These are phyloP conservation scores for Gymnopus androsaceus DNA, from an alignment of 1,284 basidiomycete species.

Conservation along the genomic window DNA sequence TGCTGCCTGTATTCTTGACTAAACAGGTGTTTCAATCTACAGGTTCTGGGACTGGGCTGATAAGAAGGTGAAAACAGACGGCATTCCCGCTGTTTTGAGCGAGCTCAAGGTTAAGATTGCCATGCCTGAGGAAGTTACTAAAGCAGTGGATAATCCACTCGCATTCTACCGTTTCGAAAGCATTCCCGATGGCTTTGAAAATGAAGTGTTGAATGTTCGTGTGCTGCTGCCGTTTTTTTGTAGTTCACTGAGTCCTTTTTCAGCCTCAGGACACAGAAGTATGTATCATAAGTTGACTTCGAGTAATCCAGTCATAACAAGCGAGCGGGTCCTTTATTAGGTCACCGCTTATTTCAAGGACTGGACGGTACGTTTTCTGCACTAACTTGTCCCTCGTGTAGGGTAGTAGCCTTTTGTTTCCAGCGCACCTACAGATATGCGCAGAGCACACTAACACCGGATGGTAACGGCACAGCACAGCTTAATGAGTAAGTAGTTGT, in stretches of 20 bases:
- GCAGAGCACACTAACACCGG: too few species aligned
- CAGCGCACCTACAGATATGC: too few species aligned
- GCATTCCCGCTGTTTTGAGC: background rate
- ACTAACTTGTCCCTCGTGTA: background rate
- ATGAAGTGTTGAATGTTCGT: background rate
- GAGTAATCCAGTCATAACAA: background rate
- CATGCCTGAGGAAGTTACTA: background rate
- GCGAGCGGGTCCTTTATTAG: background rate
- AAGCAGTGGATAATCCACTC: background rate
- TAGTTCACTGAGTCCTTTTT: too few species aligned
- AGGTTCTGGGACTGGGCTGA: slow-evolving; percentile 5
- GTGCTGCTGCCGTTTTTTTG: background rate
- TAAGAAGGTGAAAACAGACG: background rate
- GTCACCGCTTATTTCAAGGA: background rate
- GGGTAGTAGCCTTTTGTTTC: background rate
- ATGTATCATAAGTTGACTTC: too few species aligned
- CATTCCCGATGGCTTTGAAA: background rate
- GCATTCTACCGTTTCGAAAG: background rate
- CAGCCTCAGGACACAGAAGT: too few species aligned
- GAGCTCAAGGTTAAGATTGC: background rate
- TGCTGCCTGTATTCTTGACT: background rate
- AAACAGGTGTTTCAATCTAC: background rate
- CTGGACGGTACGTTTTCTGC: background rate
- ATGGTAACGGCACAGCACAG: too few species aligned
- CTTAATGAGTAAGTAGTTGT: too few species aligned